Evolutionary conservation across 2,329 filamentous ascomycete species (phyloP), one percentile per base, ranked within the genome.

Genomic region (Penicillium sp.): DNA sequence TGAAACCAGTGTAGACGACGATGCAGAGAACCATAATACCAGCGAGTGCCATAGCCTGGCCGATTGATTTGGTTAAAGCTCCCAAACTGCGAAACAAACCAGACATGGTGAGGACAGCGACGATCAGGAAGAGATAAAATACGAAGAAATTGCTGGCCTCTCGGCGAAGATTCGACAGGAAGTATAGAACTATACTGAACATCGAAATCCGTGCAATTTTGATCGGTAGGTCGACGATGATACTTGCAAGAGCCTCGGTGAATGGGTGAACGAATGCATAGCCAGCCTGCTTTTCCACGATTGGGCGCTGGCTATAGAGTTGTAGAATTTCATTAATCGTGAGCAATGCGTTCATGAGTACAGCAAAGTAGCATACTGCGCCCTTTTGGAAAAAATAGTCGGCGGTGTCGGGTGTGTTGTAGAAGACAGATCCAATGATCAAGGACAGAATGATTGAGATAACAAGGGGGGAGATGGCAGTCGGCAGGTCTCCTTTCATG

Each of bases 161-260:
- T 49, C 90, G 82, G 48, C 88, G 83, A 24, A 97, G 77, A 58
- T 91, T 89, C 0, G 89, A 87, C 83, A 96, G 86, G 75, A 96
- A 96, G 77, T 96, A 96, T 4, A 96, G 73, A 2, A 85, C 81
- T 28, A 92, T 54, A 70, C 95, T 93, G 80, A 95, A 95, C 3
- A 83, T 74, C 55, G 94, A 82, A 2, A 84, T 76, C 62, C 92
- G 91, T 13, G 73, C 44, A 14, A 96, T 75, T 71, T 93, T 95
- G 73, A 91, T 90, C 0, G 92, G 92, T 86, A 55, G 83, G 40
- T 67, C 66, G 44, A 59, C 64, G 6, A 69, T 37, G 0, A 68
- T 49, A 19, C 59, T 56, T 13, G 48, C 50, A 14, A 60, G 57
- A 0, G 48, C 57, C 19, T 56, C 60, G 0, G 63, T 63, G 21